Evolutionary conservation across 140 eudicot species (phyloP).

Genomic region (Anethum foeniculum): DNA sequence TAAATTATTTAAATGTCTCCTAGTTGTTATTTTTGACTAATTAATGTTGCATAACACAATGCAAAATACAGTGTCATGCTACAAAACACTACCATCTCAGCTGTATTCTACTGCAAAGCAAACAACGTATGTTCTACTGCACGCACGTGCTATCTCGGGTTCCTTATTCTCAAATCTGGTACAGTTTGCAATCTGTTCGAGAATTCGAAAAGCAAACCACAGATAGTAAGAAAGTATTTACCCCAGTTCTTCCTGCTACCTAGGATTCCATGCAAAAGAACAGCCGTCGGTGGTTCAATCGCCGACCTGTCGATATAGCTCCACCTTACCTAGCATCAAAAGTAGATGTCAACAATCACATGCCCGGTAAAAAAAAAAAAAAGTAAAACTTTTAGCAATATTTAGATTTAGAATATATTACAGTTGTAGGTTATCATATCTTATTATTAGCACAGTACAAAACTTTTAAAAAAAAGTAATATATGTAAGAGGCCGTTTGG

Average conservation of each 20-base stretch:
- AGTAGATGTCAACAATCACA: conserved; percentile 18
- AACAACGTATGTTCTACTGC: no score
- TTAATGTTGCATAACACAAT: no score
- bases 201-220: not conserved
- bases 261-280: conserved; percentile 88
- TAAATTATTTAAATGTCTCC: no score
- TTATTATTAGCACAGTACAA: not conserved
- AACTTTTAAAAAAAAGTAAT: not conserved
- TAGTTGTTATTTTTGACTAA: no score
- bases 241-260: conserved; percentile 99
- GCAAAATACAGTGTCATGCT: no score
- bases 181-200: not conserved
- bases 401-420: not conserved
- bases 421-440: not conserved
- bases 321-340: conserved; percentile 74
- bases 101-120: no score
- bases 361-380: conserved; percentile 6
- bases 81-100: no score
- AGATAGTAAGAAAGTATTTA: conserved; percentile 19
- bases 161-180: not conserved
- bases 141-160: no score
- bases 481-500: no score
- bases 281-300: conserved; percentile 92
- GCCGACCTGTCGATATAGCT: conserved; percentile 69
- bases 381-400: not conserved